Base-by-base conservation (phyloP, 139 green algal genomes). In the Dunaliella primolecta region DNA sequence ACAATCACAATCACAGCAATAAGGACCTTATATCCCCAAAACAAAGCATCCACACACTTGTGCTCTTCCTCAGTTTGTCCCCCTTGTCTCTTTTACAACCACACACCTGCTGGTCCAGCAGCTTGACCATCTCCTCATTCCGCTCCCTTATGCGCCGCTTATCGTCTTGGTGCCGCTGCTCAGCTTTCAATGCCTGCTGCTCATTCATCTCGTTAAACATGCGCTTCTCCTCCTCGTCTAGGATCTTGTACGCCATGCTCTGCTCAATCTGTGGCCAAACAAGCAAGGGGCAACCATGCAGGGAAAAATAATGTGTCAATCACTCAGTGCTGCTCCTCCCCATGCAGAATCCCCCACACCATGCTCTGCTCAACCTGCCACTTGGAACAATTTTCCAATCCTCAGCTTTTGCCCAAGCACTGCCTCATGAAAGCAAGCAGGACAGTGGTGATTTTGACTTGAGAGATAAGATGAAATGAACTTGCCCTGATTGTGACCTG, bases 191-290 rank as follows among this genome's bases (percentile, higher is more conserved):
- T 20, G 87, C 86, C 82, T 93, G 88, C 2, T 77, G 71, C 81
- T 93, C 87, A 55, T 90, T 87, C 90, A 94, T 93, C 1, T 92
- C 89, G n/a, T 91, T 64, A 37, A 86, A 92, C 83, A 91, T 87
- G 71, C 84, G 87, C 56, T 85, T 89, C 86, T 94, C 91, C 81
- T 91, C 86, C 79, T 90, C 84, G 56, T 93, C 86, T 24, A 91
- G 37, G 36, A 92, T 89, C 11, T 78, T 70, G 25, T 79, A 2
- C 0, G 84, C 86, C 85, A 92, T 90, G 71, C 89, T 84, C 74
- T 92, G 82, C 79, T 94, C 87, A 30, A 94, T 92, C 91, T 94
- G 88, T 32, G 70, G n/a, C n/a, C n/a, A n/a, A n/a, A n/a, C n/a
- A 0, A 33, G 29, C 32, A 87, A 81, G n/a, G 36, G 77, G 32